Evolutionary conservation across 2,329 filamentous ascomycete genomes (phyloP).

Genomic region (Samsoniella hepiali): DNA sequence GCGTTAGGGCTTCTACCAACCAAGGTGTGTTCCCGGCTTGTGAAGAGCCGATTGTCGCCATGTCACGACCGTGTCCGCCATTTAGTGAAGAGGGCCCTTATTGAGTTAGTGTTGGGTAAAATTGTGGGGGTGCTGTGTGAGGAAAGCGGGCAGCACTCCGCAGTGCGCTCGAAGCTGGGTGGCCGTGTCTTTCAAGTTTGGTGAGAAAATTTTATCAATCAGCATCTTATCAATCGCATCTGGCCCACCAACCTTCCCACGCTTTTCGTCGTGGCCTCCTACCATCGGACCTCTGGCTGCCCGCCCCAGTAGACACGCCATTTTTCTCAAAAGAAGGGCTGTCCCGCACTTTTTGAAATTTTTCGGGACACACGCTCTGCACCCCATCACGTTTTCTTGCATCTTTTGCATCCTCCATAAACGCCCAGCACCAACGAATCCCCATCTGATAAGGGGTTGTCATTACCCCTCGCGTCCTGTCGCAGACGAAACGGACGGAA

Average conservation of each 20-base stretch:
- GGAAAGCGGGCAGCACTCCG: conserved; percentile 5
- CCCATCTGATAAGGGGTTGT: conserved; percentile 10
- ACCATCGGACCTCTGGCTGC: conserved; percentile 17
- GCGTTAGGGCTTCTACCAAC: not conserved
- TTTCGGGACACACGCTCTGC: conserved; percentile 14
- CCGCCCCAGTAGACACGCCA: conserved; percentile 6
- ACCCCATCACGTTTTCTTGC: not conserved
- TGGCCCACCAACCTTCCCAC: conserved; percentile 27
- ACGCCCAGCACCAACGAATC: not conserved
- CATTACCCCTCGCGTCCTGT: not conserved
- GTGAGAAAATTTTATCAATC: conserved; percentile 19
- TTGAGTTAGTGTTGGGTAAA: conserved; percentile 15
- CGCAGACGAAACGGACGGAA: not conserved
- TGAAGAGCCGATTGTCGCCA: conserved; percentile 6
- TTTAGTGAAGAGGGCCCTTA: not conserved
- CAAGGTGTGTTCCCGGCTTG: not conserved
- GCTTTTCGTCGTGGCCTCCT: conserved; percentile 14
- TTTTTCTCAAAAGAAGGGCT: conserved; percentile 14
- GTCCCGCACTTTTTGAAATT: conserved; percentile 17
- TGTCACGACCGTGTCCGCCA: conserved; percentile 3
- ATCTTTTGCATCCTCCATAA: not conserved
- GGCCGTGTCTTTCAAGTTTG: not conserved
- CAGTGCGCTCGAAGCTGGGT: not conserved
- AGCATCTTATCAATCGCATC: conserved; percentile 44
- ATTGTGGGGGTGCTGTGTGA: conserved; percentile 2